Conservation (phyloP, 306 rosid genomes). For the Pyrus betulifolia region DNA sequence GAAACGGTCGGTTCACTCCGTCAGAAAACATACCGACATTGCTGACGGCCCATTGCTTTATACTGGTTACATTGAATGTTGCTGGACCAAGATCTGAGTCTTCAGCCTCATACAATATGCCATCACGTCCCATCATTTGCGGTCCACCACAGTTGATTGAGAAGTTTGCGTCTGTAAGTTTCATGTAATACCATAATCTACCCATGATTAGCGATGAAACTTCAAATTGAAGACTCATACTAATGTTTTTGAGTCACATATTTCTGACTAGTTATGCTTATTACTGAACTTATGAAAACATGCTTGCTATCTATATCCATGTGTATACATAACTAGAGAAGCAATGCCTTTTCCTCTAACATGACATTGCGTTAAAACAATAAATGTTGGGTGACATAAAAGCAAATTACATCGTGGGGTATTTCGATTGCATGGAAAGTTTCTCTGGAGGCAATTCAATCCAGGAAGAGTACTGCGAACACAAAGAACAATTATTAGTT, state of each 20-base stretch:
- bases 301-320: too few relatives aligned
- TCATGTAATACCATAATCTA: too few relatives aligned
- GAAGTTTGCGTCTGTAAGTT: conserved; percentile 18
- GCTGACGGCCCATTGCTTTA: conserved; percentile 18
- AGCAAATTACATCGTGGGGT: conserved; percentile 1
- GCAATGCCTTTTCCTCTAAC: background rate
- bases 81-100: conserved; percentile 5
- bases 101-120: conserved; percentile 11
- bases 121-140: background rate
- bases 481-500: background rate
- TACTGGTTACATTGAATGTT: background rate
- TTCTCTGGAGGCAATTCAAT: conserved; percentile 17
- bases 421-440: conserved; percentile 18
- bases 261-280: background rate
- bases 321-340: background rate
- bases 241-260: background rate
- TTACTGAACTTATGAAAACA: too few relatives aligned
- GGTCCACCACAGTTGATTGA: conserved; percentile 22
- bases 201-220: background rate
- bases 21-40: conserved; percentile 6
- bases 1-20: background rate
- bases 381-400: background rate
- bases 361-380: background rate
- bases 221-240: background rate
- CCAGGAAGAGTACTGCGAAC: conserved; percentile 10